Percentiles rank a stretch among this genome's conserved stretches.
Evolutionary conservation across 169 alveolate genomes (phyloP).

Genomic region (Theileria equi): DNA sequence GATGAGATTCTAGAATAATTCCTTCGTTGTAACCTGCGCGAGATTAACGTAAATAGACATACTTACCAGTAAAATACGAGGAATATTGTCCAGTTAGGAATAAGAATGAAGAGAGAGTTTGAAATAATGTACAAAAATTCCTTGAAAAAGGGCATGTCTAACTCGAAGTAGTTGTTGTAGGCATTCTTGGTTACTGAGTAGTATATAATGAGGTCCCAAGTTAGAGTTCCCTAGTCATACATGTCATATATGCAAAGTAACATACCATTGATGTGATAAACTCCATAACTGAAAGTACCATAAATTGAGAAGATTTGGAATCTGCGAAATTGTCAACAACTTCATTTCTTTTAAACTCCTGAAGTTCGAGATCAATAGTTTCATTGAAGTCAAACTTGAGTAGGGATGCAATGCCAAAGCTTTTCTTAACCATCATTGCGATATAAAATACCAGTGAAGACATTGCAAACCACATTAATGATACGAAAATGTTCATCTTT

Average conservation of each 20-base stretch:
- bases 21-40: conserved; percentile 53
- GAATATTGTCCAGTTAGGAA: conserved; percentile 63
- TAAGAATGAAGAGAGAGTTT: conserved; percentile 39
- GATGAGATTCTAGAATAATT: conserved; percentile 34
- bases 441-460: conserved; percentile 37
- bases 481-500: conserved; percentile 38
- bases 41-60: too few relatives aligned
- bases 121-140: conserved; percentile 43
- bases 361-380: neutral
- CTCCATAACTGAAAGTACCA: conserved; percentile 47
- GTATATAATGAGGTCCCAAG: conserved; percentile 48
- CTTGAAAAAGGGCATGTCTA: conserved; percentile 45
- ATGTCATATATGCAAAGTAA: neutral
- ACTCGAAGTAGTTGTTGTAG: conserved; percentile 6
- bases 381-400: conserved; percentile 9
- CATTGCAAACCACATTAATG: conserved; percentile 57
- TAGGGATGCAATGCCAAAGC: conserved; percentile 17
- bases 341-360: conserved; percentile 19
- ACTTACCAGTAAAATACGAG: conserved; percentile 64
- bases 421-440: conserved; percentile 37
- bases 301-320: conserved; percentile 47
- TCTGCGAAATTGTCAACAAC: conserved; percentile 47
- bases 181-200: conserved; percentile 22
- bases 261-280: conserved; percentile 45
- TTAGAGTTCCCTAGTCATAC: conserved; percentile 27